A percentile compares a stretch with the other conserved stretches of the same genome.
Conservation (phyloP, 441 rosid genomes). For the California macrophylla region DNA sequence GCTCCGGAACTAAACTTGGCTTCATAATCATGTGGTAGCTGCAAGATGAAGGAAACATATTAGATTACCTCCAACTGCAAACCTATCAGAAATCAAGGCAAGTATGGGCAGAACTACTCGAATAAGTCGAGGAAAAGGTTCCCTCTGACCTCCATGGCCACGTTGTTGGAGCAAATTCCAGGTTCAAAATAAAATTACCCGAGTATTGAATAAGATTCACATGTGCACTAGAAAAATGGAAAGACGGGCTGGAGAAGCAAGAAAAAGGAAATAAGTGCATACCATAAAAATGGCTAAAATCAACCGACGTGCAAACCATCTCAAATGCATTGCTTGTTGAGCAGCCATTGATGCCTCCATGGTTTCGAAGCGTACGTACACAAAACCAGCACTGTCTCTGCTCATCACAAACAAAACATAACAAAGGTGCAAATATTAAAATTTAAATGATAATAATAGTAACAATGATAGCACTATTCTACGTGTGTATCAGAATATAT, state of each 20-base stretch:
- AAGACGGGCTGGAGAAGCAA: neutral
- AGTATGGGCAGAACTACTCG: neutral
- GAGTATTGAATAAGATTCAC: neutral
- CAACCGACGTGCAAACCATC: slow-evolving; percentile 86
- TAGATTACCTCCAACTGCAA: neutral
- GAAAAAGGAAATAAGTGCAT: neutral
- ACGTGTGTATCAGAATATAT: neutral
- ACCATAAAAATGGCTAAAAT: slow-evolving; percentile 71
- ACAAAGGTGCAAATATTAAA: neutral
- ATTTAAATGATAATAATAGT: neutral
- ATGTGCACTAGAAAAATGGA: neutral
- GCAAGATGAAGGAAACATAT: slow-evolving; percentile 16
- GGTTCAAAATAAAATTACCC: neutral
- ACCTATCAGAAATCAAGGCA: neutral
- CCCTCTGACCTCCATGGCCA: no score
- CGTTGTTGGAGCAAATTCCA: no score
- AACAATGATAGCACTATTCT: neutral
- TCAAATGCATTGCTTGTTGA: slow-evolving; percentile 76
- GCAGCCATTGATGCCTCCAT: slow-evolving; percentile 52
- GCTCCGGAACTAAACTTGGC: slow-evolving; percentile 42
- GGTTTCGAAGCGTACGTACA: slow-evolving; percentile 56
- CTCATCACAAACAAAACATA: neutral
- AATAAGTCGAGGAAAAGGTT: no score
- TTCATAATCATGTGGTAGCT: slow-evolving; percentile 64
- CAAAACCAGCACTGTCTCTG: slow-evolving; percentile 68